phyloP scores from a whole-genome alignment of 352 stramenopile species.

The Phytophthora rubi region DNA sequence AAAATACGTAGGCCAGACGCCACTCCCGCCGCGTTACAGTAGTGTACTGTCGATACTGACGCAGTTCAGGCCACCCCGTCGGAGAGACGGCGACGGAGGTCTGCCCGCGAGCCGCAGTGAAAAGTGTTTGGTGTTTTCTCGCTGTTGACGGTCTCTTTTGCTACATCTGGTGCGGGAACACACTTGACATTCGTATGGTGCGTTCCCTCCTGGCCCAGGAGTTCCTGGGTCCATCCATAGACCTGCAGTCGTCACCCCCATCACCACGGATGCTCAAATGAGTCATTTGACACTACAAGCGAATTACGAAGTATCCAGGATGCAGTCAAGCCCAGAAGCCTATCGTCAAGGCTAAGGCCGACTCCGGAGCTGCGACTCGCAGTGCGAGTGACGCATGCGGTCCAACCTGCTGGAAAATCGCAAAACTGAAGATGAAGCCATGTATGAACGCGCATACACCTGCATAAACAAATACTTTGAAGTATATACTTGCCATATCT shows the following conservation, averaged over 20 bases:
- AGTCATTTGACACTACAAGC: neutral
- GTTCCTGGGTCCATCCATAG: neutral
- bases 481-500: neutral
- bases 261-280: constrained; percentile 19
- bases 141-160: neutral
- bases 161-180: constrained; percentile 12
- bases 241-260: constrained; percentile 11
- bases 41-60: neutral
- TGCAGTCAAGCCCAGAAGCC: neutral
- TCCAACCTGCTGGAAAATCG: neutral
- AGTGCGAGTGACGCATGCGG: neutral
- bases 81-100: neutral
- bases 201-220: constrained; percentile 2
- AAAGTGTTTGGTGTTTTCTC: neutral
- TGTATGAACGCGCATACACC: constrained; percentile 1
- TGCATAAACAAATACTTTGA: neutral
- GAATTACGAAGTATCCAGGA: neutral
- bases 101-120: neutral
- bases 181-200: constrained; percentile 11
- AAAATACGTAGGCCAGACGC: neutral
- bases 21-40: neutral
- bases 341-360: neutral
- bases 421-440: neutral
- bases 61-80: neutral
- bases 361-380: no score